These are phyloP conservation scores for Ophiostoma himal-ulmi DNA, from an alignment of 2,329 filamentous ascomycete species.

Conservation along the genomic window DNA sequence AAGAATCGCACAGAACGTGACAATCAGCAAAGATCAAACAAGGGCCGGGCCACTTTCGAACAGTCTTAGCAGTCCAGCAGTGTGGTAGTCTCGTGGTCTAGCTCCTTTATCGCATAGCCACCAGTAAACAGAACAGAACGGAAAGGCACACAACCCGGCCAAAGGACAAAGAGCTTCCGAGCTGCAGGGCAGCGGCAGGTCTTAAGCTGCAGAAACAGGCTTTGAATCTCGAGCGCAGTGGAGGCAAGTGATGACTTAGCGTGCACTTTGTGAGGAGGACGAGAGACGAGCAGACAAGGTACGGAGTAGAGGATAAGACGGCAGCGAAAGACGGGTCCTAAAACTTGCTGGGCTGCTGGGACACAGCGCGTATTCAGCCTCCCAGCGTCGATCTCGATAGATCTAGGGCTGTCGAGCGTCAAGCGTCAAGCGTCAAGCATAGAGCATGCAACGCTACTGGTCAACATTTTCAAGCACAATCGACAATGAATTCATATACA, in stretches of 20 bases:
- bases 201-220: slow-evolving; percentile 5
- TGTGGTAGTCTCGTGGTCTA: too few relatives aligned
- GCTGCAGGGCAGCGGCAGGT: slow-evolving; percentile 4
- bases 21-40: background rate
- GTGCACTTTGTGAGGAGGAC: background rate
- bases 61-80: background rate
- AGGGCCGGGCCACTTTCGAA: background rate
- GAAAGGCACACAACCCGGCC: background rate
- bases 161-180: background rate
- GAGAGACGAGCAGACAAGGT: background rate
- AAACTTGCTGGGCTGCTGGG: background rate
- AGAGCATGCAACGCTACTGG: background rate
- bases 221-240: slow-evolving; percentile 1
- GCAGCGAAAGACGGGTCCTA: background rate
- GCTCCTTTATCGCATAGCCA: background rate
- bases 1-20: too few relatives aligned
- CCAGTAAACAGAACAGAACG: background rate
- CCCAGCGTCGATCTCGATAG: background rate
- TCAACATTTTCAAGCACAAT: background rate
- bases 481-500: too few relatives aligned
- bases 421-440: background rate
- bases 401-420: background rate
- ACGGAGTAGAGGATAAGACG: background rate
- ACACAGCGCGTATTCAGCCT: background rate
- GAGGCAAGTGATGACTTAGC: background rate